Conservation (phyloP, 1,139 yeast genomes). For the Yamadazyma triangularis region DNA sequence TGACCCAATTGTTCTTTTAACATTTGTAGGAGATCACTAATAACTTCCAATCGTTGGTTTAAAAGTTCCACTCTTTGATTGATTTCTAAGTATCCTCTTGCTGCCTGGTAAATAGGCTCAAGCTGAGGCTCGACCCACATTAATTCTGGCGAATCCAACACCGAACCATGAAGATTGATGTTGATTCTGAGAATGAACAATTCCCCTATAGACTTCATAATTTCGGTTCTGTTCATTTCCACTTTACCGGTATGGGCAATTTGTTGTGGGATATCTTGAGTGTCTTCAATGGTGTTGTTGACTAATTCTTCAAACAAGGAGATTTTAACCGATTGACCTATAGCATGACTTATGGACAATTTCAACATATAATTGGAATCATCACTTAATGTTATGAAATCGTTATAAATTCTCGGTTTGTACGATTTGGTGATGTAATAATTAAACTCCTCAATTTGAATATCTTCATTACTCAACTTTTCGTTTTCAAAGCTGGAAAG, state of each 20-base stretch:
- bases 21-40: slow-evolving; percentile 90
- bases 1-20: slow-evolving; percentile 95
- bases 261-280: slow-evolving; percentile 94
- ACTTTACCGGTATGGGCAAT: slow-evolving; percentile 93
- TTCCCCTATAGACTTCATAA: slow-evolving; percentile 96
- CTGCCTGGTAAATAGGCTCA: slow-evolving; percentile 95
- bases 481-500: slow-evolving; percentile 87
- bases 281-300: slow-evolving; percentile 92
- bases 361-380: slow-evolving; percentile 89
- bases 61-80: slow-evolving; percentile 86
- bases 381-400: slow-evolving; percentile 86
- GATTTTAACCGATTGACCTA: slow-evolving; percentile 90
- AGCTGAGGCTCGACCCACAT: slow-evolving; percentile 99
- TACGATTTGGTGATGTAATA: slow-evolving; percentile 89
- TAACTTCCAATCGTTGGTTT: slow-evolving; percentile 89
- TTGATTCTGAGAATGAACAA: slow-evolving; percentile 85
- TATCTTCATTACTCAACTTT: slow-evolving; percentile 83
- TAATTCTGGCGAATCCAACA: slow-evolving; percentile 90
- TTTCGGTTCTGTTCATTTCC: slow-evolving; percentile 88
- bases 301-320: slow-evolving; percentile 93
- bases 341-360: slow-evolving; percentile 83
- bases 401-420: slow-evolving; percentile 93
- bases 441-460: slow-evolving; percentile 90
- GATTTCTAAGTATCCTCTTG: slow-evolving; percentile 89
- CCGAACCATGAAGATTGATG: slow-evolving; percentile 91